These are phyloP conservation scores for Apiospora koreana DNA, from an alignment of 2,329 filamentous ascomycete species.

Conservation along the genomic window DNA sequence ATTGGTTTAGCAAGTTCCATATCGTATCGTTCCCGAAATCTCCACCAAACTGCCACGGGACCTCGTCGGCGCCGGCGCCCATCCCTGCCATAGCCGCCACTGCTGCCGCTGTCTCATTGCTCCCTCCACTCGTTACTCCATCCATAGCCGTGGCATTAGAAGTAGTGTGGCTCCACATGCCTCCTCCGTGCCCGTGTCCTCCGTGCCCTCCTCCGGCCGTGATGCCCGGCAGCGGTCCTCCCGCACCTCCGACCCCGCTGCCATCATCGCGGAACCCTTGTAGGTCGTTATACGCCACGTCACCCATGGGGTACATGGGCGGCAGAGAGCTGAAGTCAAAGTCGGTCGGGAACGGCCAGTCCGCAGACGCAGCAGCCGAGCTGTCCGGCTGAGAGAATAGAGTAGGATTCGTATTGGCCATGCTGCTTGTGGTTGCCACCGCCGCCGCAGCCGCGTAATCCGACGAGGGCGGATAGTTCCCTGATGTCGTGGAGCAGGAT, in stretches of 20 bases:
- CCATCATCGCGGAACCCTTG: slow-evolving; percentile 39
- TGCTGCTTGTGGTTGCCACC: background rate
- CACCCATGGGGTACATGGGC: slow-evolving; percentile 58
- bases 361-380: slow-evolving; percentile 14
- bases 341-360: slow-evolving; percentile 44
- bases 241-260: slow-evolving; percentile 16
- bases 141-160: background rate
- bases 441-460: background rate
- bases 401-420: slow-evolving; percentile 7
- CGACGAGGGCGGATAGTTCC: background rate
- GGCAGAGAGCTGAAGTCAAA: slow-evolving; percentile 54
- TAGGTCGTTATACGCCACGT: slow-evolving; percentile 59
- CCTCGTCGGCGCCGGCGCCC: slow-evolving; percentile 25
- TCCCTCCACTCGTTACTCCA: background rate
- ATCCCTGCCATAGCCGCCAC: slow-evolving; percentile 15
- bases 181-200: background rate
- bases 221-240: slow-evolving; percentile 23
- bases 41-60: slow-evolving; percentile 54
- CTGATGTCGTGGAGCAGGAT: background rate
- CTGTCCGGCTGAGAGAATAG: background rate
- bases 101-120: slow-evolving; percentile 12
- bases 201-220: background rate
- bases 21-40: slow-evolving; percentile 57
- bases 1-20: slow-evolving; percentile 57
- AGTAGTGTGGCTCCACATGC: slow-evolving; percentile 12